Base-by-base conservation (phyloP, 2,329 filamentous ascomycete genomes). In the Hymenoscyphus repandus region DNA sequence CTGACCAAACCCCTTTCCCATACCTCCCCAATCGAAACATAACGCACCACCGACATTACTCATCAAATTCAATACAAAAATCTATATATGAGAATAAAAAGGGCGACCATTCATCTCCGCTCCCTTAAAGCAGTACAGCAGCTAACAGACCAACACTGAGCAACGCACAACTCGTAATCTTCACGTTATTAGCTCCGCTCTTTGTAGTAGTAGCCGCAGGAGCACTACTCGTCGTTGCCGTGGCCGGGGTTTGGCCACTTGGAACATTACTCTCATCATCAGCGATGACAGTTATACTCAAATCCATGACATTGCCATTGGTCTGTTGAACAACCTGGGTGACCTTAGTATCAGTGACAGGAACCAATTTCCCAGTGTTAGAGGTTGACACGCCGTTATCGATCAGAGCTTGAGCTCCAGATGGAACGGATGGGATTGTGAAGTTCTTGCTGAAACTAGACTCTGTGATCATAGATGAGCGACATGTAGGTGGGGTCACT, bases 391-490 rank as follows among this genome's bases (percentile, higher is more conserved):
- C 79, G 55, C 92, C 91, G 44, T 86, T 81, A 58, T 88, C 75
- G 65, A 96, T 92, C 63, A 96, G 75, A 41, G 79, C 75, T 54
- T 83, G 74, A 36, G 83, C 84, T 58, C 83, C 86, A 3, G 78
- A 73, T 11, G 90, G 90, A 5, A 81, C 74, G 3, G 64, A 70
- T 43, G 86, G 91, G 51, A 96, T 73, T 41, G 83, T 85, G 73
- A 95, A 97, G 75, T 89, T 86, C 68, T 73, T 83, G 69, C 78
- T 79, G 75, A 96, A 95, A 55, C 76, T 78, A 53, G 77, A 71
- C 57, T 74, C 73, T 53, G 73, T 77, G 70, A 96, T 91, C 48
- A 95, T 74, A 53, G 73, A 77, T 31, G 74, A 53, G 56, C 72
- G 72, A 74, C 92, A 96, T 50, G 70, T 74, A 32, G 87, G 84